phyloP scores from a whole-genome alignment of 352 stramenopile genomes.

The Paralagenidium karlingii region DNA sequence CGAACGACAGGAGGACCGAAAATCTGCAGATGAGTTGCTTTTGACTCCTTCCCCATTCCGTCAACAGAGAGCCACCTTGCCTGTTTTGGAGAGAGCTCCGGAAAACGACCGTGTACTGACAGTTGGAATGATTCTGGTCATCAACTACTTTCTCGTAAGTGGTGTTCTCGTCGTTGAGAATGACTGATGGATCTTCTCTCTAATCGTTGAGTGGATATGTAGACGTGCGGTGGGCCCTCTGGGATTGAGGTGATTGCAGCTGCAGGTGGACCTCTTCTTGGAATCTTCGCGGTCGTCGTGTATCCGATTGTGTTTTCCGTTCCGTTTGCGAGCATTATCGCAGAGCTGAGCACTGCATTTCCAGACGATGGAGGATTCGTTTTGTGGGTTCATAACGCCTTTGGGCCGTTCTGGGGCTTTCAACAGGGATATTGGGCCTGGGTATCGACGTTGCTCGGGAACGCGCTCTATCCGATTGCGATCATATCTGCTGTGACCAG shows the following conservation, averaged over 20 bases:
- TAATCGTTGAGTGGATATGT: no score
- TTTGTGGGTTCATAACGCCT: constrained; percentile 83
- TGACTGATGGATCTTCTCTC: no score
- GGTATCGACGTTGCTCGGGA: constrained; percentile 49
- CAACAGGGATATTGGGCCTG: constrained; percentile 63
- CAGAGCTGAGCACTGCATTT: constrained; percentile 84
- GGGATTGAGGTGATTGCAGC: constrained; percentile 44
- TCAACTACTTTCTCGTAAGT: no score
- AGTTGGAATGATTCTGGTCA: no score
- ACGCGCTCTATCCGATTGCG: constrained; percentile 60
- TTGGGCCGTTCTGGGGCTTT: constrained; percentile 73
- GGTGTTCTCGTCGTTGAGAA: no score
- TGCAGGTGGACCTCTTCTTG: constrained; percentile 34
- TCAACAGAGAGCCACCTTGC: no score
- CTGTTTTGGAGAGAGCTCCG: no score
- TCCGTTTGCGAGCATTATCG: constrained; percentile 84
- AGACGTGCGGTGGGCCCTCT: constrained; percentile 3
- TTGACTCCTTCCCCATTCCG: no score
- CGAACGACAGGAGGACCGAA: no score
- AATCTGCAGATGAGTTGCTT: no score
- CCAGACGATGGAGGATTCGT: constrained; percentile 73
- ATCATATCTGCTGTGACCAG: no score
- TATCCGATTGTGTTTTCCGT: constrained; percentile 81
- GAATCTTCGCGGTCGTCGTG: constrained; percentile 71
- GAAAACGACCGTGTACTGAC: no score